These are phyloP conservation scores for Chenopodium suecicum DNA, from an alignment of 148 eudicot genomes.

Conservation along the genomic window DNA sequence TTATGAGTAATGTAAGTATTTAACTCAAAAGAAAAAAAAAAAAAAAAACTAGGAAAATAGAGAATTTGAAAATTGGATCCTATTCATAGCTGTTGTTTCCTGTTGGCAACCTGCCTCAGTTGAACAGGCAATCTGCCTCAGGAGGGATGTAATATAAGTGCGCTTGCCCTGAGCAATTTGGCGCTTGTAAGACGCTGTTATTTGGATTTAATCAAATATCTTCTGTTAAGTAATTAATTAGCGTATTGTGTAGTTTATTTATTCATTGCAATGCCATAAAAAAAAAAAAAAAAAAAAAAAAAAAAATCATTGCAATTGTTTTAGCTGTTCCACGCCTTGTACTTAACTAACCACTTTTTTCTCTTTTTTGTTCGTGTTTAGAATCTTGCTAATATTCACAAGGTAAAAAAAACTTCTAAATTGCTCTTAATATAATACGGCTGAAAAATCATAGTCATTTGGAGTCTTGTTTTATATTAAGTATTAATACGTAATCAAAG, in stretches of 20 bases:
- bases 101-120: slow-evolving; percentile 15
- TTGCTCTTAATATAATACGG: too few species aligned
- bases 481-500: too few species aligned
- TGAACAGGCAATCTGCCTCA: slow-evolving; percentile 6
- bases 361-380: too few species aligned
- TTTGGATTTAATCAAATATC: slow-evolving; percentile 7
- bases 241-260: not conserved
- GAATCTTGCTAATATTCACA: too few species aligned
- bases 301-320: not conserved
- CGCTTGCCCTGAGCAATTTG: not conserved
- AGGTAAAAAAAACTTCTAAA: too few species aligned
- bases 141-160: slow-evolving; percentile 19
- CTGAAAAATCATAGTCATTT: too few species aligned
- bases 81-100: not conserved
- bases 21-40: not conserved
- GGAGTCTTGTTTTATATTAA: too few species aligned
- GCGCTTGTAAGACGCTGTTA: slow-evolving; percentile 22
- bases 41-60: not conserved
- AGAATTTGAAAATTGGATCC: not conserved
- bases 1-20: slow-evolving; percentile 2
- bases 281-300: too few species aligned
- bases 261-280: not conserved
- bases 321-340: not conserved
- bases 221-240: not conserved
- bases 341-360: too few species aligned